Evolutionary conservation across 306 rosid species (phyloP), one percentile per base, ranked within the genome.

Genomic region (Gynostemma pentaphyllum): DNA sequence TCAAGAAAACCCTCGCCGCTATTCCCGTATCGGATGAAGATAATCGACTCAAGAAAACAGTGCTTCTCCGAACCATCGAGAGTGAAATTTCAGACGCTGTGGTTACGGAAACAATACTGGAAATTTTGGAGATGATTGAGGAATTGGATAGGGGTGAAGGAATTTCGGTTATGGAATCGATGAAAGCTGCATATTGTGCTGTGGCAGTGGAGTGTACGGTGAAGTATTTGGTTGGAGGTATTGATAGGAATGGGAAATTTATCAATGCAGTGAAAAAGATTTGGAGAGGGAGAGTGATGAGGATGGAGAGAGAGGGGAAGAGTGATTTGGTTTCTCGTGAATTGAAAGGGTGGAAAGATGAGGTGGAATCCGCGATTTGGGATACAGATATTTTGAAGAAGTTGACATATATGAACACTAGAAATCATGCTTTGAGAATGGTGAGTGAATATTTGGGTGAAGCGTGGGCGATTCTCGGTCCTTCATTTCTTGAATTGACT

Each of bases 131-230:
- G 68, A 22, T 13, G 7, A 46, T 92, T 28, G 95, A 82, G 9
- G 68, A 62, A 0, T 47, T 92, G 45, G 76, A 84, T 18, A 55
- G 70, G 2, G 18, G 9, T 11, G 69, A 66, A 3, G 80, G 75
- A 6, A 10, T 36, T 68, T 22, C 76, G 0, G 16, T 57, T 9
- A 8, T 59, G 30, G 71, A 66, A 2, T 15, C 88, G 9, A 77
- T 81, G 78, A 79, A 69, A 16, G 72, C 66, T 1, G 99, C 96
- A 0, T 92, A 84, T 45, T 68, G 80, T 26, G 82, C 96, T 0
- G 83, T 92, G 49, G 90, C 96, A 5, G 76, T 85, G 36, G 96
- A 92, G 50, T 79, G 88, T 50, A 78, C 94, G 4, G 87, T 81
- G 15, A 86, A 76, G 72, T 77, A 74, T 61, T 66, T 92, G 8